Conservation (phyloP, 2,329 filamentous ascomycete genomes). For the Didymellaceae sp. region DNA sequence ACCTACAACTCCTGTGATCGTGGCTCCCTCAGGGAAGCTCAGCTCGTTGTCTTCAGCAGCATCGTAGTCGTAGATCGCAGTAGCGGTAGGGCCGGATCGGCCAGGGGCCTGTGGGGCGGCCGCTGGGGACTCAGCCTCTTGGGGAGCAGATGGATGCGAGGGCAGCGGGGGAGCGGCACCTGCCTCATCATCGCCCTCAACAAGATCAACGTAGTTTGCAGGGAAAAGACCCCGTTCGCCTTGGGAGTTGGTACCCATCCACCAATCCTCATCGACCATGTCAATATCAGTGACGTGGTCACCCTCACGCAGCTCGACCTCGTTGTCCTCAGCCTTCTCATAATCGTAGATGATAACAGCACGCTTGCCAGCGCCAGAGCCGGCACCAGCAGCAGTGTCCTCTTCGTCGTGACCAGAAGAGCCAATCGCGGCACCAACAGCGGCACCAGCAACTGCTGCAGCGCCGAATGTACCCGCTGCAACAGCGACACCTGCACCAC, state of each 20-base stretch:
- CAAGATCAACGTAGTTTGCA: constrained; percentile 92
- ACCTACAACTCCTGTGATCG: constrained; percentile 77
- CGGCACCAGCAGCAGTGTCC: constrained; percentile 26
- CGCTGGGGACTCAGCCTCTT: constrained; percentile 42
- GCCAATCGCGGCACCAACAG: constrained; percentile 48
- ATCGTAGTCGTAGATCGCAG: constrained; percentile 93
- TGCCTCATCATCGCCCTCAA: constrained; percentile 65
- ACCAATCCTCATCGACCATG: constrained; percentile 98
- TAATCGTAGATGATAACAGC: constrained; percentile 93
- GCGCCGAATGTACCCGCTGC: constrained; percentile 53
- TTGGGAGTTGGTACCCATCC: constrained; percentile 87
- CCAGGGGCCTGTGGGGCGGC: constrained; percentile 44
- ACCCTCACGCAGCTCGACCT: constrained; percentile 88
- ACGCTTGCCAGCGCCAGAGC: constrained; percentile 63
- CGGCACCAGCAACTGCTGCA: constrained; percentile 52
- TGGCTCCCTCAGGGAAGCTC: constrained; percentile 89
- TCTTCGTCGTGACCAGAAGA: constrained; percentile 48
- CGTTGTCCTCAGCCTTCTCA: constrained; percentile 96
- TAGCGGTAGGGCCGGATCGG: constrained; percentile 70
- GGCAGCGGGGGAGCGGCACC: constrained; percentile 46
- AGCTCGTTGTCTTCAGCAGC: constrained; percentile 89
- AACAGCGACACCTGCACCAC: constrained; percentile 59
- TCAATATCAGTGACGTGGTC: constrained; percentile 91
- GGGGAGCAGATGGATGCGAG: constrained; percentile 51
- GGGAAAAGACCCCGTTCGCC: constrained; percentile 93